Percentiles rank a stretch among this genome's conserved stretches.
phyloP scores from a whole-genome alignment of 2,329 filamentous ascomycete species.

The Zasmidium citrigriseum region DNA sequence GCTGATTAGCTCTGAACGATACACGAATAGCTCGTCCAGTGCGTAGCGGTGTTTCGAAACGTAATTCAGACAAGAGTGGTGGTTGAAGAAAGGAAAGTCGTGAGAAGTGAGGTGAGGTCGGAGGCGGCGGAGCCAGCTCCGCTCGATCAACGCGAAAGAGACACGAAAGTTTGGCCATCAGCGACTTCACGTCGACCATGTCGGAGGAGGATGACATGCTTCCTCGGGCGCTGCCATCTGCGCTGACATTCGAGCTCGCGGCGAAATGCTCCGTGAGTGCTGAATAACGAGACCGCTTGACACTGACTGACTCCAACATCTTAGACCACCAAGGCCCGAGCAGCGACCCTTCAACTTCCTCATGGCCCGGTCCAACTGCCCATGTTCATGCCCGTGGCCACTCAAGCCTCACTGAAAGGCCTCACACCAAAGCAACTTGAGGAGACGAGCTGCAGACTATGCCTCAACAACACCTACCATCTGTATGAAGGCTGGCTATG shows the following conservation, averaged over 20 bases:
- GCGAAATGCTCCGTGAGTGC: conserved; percentile 76
- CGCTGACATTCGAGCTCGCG: conserved; percentile 75
- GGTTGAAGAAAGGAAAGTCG: no score
- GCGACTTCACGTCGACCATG: conserved; percentile 11
- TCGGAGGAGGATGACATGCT: conserved; percentile 25
- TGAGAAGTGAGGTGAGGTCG: not conserved
- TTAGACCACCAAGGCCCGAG: conserved; percentile 91
- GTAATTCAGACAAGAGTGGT: no score
- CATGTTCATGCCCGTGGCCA: conserved; percentile 98
- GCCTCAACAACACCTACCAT: conserved; percentile 98
- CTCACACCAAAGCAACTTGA: conserved; percentile 90
- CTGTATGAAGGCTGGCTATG: conserved; percentile 46
- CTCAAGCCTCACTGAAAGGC: conserved; percentile 92
- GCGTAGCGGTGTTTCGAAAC: no score
- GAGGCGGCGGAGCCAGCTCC: not conserved
- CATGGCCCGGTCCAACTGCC: conserved; percentile 90
- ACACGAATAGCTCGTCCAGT: no score
- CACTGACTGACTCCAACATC: conserved; percentile 10
- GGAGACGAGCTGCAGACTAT: conserved; percentile 83
- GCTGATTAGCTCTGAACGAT: no score
- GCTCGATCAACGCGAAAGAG: not conserved
- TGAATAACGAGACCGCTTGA: conserved; percentile 1
- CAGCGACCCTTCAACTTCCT: conserved; percentile 81
- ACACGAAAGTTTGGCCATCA: no score
- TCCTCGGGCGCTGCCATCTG: conserved; percentile 43